Evolutionary conservation across 1,284 basidiomycete genomes (phyloP), one percentile per base, ranked within the genome.

Genomic region (Boletus semigastroideus): DNA sequence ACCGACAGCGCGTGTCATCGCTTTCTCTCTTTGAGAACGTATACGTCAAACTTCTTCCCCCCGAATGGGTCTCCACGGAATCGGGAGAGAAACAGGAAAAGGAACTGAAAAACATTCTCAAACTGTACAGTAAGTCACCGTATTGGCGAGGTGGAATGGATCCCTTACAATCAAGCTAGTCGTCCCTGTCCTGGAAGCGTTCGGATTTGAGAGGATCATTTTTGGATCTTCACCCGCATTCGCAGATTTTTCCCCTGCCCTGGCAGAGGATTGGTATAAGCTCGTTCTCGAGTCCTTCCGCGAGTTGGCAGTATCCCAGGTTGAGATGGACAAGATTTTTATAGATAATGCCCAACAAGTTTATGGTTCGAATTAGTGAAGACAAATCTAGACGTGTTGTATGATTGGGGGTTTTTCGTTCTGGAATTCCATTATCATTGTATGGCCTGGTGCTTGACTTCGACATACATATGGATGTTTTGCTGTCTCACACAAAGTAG

Each of bases 291-390:
- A 89, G 66, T 85, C 84, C 2, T 78, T 93, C 48, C 81, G 87
- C n/a, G 90, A 94, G 71, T 76, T 94, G 28, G 90, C 87, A 8
- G 78, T 91, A 54, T 90, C 90, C 51, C 84, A 87, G 66, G 85
- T 86, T 31, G 84, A 79, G 33, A 76, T 94, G 52, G 84, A 92
- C 64, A 84, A 80, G 25, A 82, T 92, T 34, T 92, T 92, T 65
- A 74, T 69, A 52, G 72, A 71, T 16, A 90, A 89, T 58, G 90
- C 89, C 11, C 72, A 77, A 66, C 75, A 72, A 47, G 78, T 89
- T 36, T 92, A 90, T 57, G 76, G 74, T 11, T 45, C 54, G 10
- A 53, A 45, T 49, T 30, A 40, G 37, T 59, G 46, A 57, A 33
- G 7, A 45, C 48, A 57, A 33, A 5, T 11, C 14, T 34, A 16